These are phyloP conservation scores for Sugiyamaella xylanicola DNA, from an alignment of 1,139 yeast species.

Conservation along the genomic window DNA sequence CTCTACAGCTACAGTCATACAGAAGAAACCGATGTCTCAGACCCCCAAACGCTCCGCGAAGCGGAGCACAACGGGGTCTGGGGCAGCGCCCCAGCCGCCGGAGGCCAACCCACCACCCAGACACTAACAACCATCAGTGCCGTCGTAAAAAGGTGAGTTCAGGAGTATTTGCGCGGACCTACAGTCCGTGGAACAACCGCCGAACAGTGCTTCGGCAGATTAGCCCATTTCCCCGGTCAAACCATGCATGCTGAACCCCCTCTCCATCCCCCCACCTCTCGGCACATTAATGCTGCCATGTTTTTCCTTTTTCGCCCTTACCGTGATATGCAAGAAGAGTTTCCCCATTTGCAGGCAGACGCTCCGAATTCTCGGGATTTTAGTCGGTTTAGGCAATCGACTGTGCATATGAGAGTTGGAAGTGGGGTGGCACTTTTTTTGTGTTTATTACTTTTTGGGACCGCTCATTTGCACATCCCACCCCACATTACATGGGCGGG, in stretches of 20 bases:
- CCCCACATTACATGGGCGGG: constrained; percentile 11
- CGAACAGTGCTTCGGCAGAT: constrained; percentile 1
- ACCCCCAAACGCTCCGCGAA: too few relatives aligned
- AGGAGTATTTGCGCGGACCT: too few relatives aligned
- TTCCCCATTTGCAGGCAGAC: constrained; percentile 6
- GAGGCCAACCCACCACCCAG: background rate
- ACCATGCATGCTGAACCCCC: background rate
- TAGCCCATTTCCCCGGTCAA: constrained; percentile 9
- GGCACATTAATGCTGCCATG: background rate
- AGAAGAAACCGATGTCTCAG: too few relatives aligned
- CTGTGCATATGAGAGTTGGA: background rate
- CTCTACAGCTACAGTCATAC: too few relatives aligned
- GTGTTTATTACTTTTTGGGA: background rate
- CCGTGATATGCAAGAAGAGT: constrained; percentile 11
- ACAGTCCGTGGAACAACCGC: background rate
- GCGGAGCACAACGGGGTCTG: too few relatives aligned
- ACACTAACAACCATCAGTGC: constrained; percentile 32
- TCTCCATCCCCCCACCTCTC: constrained; percentile 6
- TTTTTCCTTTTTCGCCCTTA: constrained; percentile 16
- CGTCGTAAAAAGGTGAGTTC: constrained; percentile 44
- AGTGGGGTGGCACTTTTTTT: constrained; percentile 12
- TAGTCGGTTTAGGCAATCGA: constrained; percentile 3
- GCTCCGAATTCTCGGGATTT: constrained; percentile 11
- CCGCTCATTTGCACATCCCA: background rate
- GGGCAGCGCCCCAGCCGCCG: too few relatives aligned